phyloP scores from a whole-genome alignment of 192 early-diverging fungal genomes.

The Spizellomyces punctatus region DNA sequence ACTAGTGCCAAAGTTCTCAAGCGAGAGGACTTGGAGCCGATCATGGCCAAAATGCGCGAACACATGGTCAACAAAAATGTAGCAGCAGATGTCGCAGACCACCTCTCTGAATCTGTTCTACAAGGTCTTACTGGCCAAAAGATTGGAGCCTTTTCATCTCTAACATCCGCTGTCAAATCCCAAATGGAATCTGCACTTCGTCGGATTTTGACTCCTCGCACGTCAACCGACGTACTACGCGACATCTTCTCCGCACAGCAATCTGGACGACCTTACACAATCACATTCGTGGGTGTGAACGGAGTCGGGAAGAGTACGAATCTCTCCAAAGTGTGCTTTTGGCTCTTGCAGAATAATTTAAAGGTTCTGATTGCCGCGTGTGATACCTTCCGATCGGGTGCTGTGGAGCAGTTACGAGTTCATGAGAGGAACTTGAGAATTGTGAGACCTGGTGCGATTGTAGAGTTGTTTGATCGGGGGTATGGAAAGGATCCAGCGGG shows the following conservation, averaged over 20 bases:
- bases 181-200: constrained; percentile 84
- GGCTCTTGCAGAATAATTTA: constrained; percentile 89
- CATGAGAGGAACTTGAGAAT: constrained; percentile 85
- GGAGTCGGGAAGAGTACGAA: constrained; percentile 95
- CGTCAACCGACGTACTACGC: constrained; percentile 87
- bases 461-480: constrained; percentile 92
- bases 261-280: constrained; percentile 78
- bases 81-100: constrained; percentile 81
- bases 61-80: constrained; percentile 94
- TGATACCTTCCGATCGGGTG: constrained; percentile 95
- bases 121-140: constrained; percentile 73
- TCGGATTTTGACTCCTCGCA: constrained; percentile 85
- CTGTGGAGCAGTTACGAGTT: constrained; percentile 92
- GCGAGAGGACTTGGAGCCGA: constrained; percentile 71
- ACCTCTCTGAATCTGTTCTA: constrained; percentile 80
- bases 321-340: constrained; percentile 92
- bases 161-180: constrained; percentile 69
- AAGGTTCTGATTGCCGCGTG: constrained; percentile 92
- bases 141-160: constrained; percentile 62
- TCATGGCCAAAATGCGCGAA: constrained; percentile 86
- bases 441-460: constrained; percentile 67
- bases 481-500: constrained; percentile 96
- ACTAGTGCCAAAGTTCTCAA: constrained; percentile 61
- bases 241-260: constrained; percentile 77
- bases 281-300: constrained; percentile 94